phyloP scores from a whole-genome alignment of 1,284 basidiomycete species.

The Cutaneotrichosporon dermatis region DNA sequence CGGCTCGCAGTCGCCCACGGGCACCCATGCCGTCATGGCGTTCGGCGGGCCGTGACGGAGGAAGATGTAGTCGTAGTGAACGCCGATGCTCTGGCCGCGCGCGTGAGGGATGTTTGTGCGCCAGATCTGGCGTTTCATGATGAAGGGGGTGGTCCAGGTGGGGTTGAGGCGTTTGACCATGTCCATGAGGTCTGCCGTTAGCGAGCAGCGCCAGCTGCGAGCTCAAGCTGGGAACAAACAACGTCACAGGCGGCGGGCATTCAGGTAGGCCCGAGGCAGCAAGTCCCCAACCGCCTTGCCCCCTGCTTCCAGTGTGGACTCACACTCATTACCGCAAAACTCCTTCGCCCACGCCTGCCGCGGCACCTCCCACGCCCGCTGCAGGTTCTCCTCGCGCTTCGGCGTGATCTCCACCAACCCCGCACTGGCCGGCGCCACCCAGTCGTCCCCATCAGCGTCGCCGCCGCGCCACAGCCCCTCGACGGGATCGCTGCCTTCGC shows the following conservation, averaged over 20 bases:
- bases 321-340: constrained; percentile 12
- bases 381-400: not conserved
- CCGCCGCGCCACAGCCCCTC: not conserved
- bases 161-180: constrained; percentile 14
- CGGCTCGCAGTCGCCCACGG: constrained; percentile 24
- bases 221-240: no score
- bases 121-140: constrained; percentile 21
- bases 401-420: not conserved
- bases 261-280: no score
- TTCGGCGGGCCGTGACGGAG: constrained; percentile 25
- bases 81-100: constrained; percentile 13
- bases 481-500: constrained; percentile 7
- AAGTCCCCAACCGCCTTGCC: no score
- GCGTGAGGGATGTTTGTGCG: constrained; percentile 21
- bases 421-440: not conserved
- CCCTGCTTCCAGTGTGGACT: no score
- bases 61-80: constrained; percentile 27
- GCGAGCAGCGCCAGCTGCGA: not conserved
- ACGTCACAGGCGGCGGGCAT: no score
- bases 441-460: constrained; percentile 1
- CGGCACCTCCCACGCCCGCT: constrained; percentile 4
- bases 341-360: constrained; percentile 3
- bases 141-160: constrained; percentile 13
- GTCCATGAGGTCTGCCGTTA: constrained; percentile 12
- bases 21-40: constrained; percentile 29